Conservation (phyloP, 1,284 basidiomycete species). For the Coniophora puteana region DNA sequence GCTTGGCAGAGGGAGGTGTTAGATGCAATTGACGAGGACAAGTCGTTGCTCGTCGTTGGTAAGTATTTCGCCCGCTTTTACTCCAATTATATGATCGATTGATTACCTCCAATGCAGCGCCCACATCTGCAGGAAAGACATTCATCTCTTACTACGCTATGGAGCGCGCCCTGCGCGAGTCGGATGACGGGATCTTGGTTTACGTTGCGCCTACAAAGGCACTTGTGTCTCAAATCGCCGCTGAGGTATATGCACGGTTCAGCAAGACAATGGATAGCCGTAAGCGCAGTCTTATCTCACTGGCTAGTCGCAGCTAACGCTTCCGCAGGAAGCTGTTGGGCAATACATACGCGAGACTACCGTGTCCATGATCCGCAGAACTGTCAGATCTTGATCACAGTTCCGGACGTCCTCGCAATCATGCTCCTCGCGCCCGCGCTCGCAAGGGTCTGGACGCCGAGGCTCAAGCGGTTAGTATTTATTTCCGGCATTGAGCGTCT, state of each 20-base stretch:
- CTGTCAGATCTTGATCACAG: constrained; percentile 69
- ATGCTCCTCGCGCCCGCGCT: constrained; percentile 65
- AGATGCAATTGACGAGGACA: constrained; percentile 55
- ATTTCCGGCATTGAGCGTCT: background rate
- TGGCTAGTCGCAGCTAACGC: background rate
- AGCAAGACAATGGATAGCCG: constrained; percentile 53
- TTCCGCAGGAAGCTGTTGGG: constrained; percentile 52
- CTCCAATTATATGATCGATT: background rate
- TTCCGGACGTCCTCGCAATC: constrained; percentile 64
- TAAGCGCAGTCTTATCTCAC: constrained; percentile 24
- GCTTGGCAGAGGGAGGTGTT: constrained; percentile 67
- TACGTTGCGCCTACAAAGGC: constrained; percentile 76
- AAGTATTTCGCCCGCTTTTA: constrained; percentile 17
- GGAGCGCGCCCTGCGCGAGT: constrained; percentile 58
- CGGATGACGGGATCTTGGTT: constrained; percentile 64
- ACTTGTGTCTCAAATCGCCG: constrained; percentile 62
- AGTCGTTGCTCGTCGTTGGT: constrained; percentile 66
- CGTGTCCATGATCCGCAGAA: constrained; percentile 59
- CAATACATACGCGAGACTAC: constrained; percentile 67
- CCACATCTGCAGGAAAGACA: constrained; percentile 70
- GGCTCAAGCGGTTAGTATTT: constrained; percentile 48
- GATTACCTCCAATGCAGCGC: constrained; percentile 34
- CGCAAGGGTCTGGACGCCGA: constrained; percentile 56
- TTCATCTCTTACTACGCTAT: constrained; percentile 77
- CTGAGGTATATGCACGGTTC: constrained; percentile 68